These are phyloP conservation scores for Mycocentrospora acerina DNA, from an alignment of 2,329 filamentous ascomycete genomes.

Conservation along the genomic window DNA sequence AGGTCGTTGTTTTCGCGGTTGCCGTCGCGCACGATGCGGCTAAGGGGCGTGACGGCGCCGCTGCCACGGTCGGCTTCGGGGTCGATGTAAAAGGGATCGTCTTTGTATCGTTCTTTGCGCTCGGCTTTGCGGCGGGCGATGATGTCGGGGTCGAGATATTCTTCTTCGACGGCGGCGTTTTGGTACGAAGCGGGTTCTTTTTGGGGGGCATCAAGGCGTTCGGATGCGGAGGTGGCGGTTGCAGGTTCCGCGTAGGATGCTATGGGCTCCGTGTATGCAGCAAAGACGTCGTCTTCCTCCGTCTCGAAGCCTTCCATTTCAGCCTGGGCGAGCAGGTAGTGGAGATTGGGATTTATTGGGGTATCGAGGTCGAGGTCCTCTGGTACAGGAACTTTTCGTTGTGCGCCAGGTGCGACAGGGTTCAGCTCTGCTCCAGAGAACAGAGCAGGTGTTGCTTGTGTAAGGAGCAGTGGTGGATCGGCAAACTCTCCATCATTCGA, in stretches of 20 bases:
- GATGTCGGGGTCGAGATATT: constrained; percentile 71
- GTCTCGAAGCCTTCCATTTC: constrained; percentile 48
- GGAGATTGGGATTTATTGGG: constrained; percentile 76
- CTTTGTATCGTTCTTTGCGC: constrained; percentile 76
- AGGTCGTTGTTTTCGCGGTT: constrained; percentile 72
- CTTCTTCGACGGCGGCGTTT: constrained; percentile 46
- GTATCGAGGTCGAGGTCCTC: constrained; percentile 75
- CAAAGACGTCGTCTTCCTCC: constrained; percentile 47
- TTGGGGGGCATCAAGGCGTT: constrained; percentile 44
- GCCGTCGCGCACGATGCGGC: constrained; percentile 66
- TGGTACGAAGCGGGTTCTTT: constrained; percentile 47
- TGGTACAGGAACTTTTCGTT: constrained; percentile 81
- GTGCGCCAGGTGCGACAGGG: constrained; percentile 79
- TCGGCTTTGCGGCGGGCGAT: constrained; percentile 74
- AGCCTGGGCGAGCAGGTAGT: constrained; percentile 61
- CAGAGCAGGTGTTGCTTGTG: constrained; percentile 84
- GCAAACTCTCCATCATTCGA: constrained; percentile 65
- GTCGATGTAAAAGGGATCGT: constrained; percentile 94
- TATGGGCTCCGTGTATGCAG: constrained; percentile 49
- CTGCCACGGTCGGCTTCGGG: constrained; percentile 51
- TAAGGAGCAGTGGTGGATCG: constrained; percentile 80
- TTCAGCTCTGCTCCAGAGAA: constrained; percentile 88
- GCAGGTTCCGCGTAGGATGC: constrained; percentile 21
- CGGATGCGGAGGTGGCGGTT: constrained; percentile 42
- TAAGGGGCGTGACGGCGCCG: constrained; percentile 72